Evolutionary conservation across 164 flowering plant species (phyloP).

Genomic region (Aristolochia californica): DNA sequence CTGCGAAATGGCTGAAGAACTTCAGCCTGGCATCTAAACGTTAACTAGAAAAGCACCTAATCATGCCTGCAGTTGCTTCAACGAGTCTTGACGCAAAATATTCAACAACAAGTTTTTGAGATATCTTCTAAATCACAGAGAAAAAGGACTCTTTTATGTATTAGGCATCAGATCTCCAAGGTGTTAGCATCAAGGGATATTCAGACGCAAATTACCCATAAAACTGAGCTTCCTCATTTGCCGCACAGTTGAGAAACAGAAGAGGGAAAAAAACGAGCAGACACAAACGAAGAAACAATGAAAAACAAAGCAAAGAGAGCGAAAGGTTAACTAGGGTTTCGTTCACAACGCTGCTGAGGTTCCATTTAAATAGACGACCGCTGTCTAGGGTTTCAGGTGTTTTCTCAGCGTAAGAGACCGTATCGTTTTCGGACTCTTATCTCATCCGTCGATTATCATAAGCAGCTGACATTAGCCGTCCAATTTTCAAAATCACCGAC

Average conservation of each 20-base stretch:
- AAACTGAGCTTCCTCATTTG: constrained; percentile 10
- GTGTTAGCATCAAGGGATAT: constrained; percentile 11
- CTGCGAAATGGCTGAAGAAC: too few relatives aligned
- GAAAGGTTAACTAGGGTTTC: not conserved
- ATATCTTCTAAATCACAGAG: not conserved
- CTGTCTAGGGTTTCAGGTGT: too few relatives aligned
- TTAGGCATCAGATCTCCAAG: constrained; percentile 15
- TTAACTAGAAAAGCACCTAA: not conserved
- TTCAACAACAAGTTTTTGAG: not conserved
- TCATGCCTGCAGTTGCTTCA: not conserved
- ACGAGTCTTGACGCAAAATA: not conserved
- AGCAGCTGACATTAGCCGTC: too few relatives aligned
- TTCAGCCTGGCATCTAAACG: too few relatives aligned
- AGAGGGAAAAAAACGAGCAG: not conserved
- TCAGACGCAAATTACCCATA: constrained; percentile 16
- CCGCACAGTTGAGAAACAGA: not conserved
- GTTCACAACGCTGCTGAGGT: not conserved
- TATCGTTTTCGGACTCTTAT: too few relatives aligned
- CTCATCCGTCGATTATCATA: too few relatives aligned
- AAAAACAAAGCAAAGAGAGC: not conserved
- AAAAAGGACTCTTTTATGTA: not conserved
- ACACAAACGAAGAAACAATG: not conserved
- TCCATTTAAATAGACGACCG: too few relatives aligned
- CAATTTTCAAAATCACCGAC: too few relatives aligned
- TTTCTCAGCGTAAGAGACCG: too few relatives aligned